Conservation (phyloP, 2,329 filamentous ascomycete genomes). For the Ramularia endophylla region DNA sequence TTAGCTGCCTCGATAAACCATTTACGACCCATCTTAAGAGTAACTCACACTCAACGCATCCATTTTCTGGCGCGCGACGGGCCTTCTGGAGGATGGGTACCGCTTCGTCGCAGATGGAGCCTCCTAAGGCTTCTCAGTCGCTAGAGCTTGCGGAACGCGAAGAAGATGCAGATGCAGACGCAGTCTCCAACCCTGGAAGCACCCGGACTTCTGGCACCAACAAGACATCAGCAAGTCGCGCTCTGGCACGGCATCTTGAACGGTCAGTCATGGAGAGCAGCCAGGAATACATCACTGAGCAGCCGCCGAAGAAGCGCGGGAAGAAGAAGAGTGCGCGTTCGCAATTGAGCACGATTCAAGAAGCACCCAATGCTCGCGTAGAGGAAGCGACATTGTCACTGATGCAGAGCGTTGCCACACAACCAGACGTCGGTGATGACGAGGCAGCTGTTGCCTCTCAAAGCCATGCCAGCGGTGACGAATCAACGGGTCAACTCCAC, state of each 20-base stretch:
- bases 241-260: slow-evolving; percentile 9
- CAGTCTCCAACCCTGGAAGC: slow-evolving; percentile 3
- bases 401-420: no score
- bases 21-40: no score
- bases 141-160: background rate
- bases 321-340: slow-evolving; percentile 8
- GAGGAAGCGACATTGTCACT: no score
- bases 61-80: no score
- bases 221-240: slow-evolving; percentile 5
- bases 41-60: no score
- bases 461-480: no score
- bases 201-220: background rate
- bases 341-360: background rate
- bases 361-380: no score
- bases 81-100: slow-evolving; percentile 12
- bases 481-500: no score
- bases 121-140: slow-evolving; percentile 4
- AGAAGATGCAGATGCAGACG: no score
- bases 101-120: slow-evolving; percentile 11
- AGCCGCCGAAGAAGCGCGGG: slow-evolving; percentile 5
- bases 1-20: no score
- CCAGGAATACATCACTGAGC: slow-evolving; percentile 4
- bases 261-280: slow-evolving; percentile 5
- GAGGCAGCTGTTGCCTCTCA: no score
- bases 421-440: no score